Conservation (phyloP, 2,329 filamentous ascomycete genomes). For the Exophiala aquamarina region DNA sequence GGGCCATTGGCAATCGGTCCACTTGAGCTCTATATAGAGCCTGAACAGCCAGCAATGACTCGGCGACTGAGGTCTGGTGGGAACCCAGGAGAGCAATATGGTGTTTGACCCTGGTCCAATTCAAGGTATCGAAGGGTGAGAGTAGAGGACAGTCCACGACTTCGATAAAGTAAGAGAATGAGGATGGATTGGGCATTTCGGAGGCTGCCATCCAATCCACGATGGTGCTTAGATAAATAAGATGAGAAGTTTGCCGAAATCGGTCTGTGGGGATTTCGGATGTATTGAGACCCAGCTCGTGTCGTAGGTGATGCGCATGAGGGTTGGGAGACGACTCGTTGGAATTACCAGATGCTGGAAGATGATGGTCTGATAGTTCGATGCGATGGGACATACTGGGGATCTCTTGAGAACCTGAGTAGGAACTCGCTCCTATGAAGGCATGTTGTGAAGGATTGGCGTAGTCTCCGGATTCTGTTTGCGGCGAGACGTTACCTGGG, state of each 20-base stretch:
- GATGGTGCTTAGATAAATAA: slow-evolving; percentile 15
- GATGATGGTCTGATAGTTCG: too few species aligned
- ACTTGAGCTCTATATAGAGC: slow-evolving; percentile 5
- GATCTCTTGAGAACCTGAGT: too few species aligned
- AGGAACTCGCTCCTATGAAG: too few species aligned
- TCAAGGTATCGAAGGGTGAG: slow-evolving; percentile 7
- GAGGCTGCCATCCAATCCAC: slow-evolving; percentile 10
- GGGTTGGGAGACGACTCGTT: too few species aligned
- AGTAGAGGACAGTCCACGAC: slow-evolving; percentile 4
- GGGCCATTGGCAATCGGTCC: slow-evolving; percentile 2
- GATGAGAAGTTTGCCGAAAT: slow-evolving; percentile 12
- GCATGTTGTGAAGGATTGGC: too few species aligned
- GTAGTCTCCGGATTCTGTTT: too few species aligned
- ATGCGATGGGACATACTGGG: too few species aligned
- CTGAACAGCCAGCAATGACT: slow-evolving; percentile 9
- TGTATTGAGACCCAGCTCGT: not conserved
- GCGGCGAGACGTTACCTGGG: too few species aligned
- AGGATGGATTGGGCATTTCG: not conserved
- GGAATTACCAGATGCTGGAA: too few species aligned
- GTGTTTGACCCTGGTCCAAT: slow-evolving; percentile 6
- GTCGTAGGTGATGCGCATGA: too few species aligned
- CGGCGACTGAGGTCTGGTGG: slow-evolving; percentile 3
- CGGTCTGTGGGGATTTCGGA: not conserved
- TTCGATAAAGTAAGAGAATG: slow-evolving; percentile 11
- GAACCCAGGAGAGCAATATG: slow-evolving; percentile 1